These are phyloP conservation scores for Oryza brachyantha DNA, from an alignment of 176 grass and related monocot genomes.

Conservation along the genomic window DNA sequence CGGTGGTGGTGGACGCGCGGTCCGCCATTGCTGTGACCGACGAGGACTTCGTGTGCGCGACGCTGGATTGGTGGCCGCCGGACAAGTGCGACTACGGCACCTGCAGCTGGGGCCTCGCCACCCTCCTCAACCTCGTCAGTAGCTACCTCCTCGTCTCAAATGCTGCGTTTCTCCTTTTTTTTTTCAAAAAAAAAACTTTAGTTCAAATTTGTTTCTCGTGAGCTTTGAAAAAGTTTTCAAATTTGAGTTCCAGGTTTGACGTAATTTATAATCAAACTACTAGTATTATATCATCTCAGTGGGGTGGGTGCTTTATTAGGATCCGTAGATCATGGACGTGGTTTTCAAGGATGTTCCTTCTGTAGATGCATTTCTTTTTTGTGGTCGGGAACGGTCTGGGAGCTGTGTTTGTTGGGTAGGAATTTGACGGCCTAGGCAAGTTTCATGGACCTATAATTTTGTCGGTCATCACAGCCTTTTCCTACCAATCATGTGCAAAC, in stretches of 20 bases:
- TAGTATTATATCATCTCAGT: neutral
- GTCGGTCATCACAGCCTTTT: neutral
- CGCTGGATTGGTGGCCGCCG: constrained; percentile 96
- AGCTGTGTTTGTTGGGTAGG: constrained; percentile 3
- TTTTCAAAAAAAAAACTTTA: no score
- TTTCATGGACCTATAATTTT: constrained; percentile 11
- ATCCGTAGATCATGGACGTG: neutral
- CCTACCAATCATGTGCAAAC: constrained; percentile 35
- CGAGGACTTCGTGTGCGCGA: constrained; percentile 85
- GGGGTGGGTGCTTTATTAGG: neutral
- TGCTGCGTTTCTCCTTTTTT: no score
- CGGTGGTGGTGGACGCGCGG: constrained; percentile 44
- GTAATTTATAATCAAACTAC: neutral
- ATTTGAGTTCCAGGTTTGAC: neutral
- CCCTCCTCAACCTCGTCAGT: constrained; percentile 78
- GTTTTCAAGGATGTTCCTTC: neutral
- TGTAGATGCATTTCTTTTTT: neutral
- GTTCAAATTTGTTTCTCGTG: neutral
- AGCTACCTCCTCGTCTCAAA: no score
- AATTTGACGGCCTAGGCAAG: constrained; percentile 19
- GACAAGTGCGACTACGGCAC: constrained; percentile 98
- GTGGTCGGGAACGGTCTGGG: constrained; percentile 18
- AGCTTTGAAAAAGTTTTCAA: neutral
- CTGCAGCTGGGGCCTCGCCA: constrained; percentile 76
- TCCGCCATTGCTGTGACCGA: constrained; percentile 58